Evolutionary conservation across 2,329 filamentous ascomycete species (phyloP).

Genomic region (Drechslera avenae): DNA sequence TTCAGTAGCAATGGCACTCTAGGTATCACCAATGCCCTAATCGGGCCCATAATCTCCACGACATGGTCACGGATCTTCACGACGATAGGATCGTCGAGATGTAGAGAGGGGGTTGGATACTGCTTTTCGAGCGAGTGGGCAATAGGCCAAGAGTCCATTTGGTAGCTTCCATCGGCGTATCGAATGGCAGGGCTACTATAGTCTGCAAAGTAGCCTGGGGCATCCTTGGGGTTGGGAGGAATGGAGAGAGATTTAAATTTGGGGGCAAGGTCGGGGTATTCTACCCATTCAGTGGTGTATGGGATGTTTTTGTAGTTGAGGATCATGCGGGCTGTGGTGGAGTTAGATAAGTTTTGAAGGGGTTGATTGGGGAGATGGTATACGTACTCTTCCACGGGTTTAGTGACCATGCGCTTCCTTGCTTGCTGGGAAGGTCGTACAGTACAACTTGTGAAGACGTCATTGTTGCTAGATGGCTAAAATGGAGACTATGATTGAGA

Average conservation of each 20-base stretch:
- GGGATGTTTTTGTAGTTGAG: slow-evolving; percentile 71
- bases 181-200: slow-evolving; percentile 64
- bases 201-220: slow-evolving; percentile 39
- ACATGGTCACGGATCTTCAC: slow-evolving; percentile 53
- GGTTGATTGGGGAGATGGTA: too few relatives aligned
- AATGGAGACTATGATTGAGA: background rate
- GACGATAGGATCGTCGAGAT: slow-evolving; percentile 61
- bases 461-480: slow-evolving; percentile 9
- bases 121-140: slow-evolving; percentile 62
- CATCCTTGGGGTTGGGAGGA: slow-evolving; percentile 51
- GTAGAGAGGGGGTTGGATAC: slow-evolving; percentile 63
- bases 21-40: slow-evolving; percentile 45
- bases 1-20: slow-evolving; percentile 58
- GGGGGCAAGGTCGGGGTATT: slow-evolving; percentile 68
- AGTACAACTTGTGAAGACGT: slow-evolving; percentile 55
- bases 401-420: slow-evolving; percentile 62
- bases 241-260: slow-evolving; percentile 55
- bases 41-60: slow-evolving; percentile 20
- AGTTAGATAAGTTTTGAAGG: background rate
- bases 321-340: slow-evolving; percentile 61
- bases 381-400: slow-evolving; percentile 73
- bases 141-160: slow-evolving; percentile 70
- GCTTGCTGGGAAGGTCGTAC: slow-evolving; percentile 66
- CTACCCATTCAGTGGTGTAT: slow-evolving; percentile 72
- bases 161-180: slow-evolving; percentile 61